Evolutionary conservation across 2,329 filamentous ascomycete genomes (phyloP).

Genomic region (Colletotrichum liaoningense): DNA sequence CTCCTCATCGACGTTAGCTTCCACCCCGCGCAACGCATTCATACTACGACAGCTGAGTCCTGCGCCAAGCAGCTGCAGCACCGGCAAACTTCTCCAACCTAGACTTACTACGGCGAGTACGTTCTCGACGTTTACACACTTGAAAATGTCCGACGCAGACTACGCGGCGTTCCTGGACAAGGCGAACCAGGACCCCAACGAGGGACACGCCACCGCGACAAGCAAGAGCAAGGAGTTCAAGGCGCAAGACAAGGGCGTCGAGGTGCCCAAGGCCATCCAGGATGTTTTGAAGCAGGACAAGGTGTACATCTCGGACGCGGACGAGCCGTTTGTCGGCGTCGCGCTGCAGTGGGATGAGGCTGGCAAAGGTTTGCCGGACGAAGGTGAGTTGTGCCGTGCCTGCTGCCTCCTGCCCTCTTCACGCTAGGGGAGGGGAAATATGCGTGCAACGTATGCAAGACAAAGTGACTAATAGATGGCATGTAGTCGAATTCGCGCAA

Average conservation of each 20-base stretch:
- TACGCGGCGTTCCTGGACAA: constrained; percentile 90
- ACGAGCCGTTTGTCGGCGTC: constrained; percentile 87
- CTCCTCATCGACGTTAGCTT: background rate
- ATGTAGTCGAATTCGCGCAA: constrained; percentile 68
- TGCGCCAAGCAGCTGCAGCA: background rate
- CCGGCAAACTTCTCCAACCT: background rate
- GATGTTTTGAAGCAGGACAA: constrained; percentile 63
- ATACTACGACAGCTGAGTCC: background rate
- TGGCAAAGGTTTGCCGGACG: constrained; percentile 66
- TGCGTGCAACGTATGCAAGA: background rate
- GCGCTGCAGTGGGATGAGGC: constrained; percentile 70
- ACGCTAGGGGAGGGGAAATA: background rate
- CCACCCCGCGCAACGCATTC: background rate
- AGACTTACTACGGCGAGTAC: background rate
- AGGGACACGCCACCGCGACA: constrained; percentile 56
- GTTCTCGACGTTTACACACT: constrained; percentile 38
- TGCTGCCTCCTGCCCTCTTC: background rate
- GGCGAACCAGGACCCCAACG: constrained; percentile 82
- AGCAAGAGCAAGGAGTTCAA: constrained; percentile 55
- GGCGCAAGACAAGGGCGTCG: constrained; percentile 62
- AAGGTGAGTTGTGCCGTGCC: constrained; percentile 60
- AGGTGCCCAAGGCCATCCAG: constrained; percentile 70
- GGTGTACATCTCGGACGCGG: constrained; percentile 83
- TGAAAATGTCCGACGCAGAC: constrained; percentile 79
- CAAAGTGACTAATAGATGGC: background rate